phyloP scores from a whole-genome alignment of 768 basidiomycete genomes.

The Amyloporia xantha region DNA sequence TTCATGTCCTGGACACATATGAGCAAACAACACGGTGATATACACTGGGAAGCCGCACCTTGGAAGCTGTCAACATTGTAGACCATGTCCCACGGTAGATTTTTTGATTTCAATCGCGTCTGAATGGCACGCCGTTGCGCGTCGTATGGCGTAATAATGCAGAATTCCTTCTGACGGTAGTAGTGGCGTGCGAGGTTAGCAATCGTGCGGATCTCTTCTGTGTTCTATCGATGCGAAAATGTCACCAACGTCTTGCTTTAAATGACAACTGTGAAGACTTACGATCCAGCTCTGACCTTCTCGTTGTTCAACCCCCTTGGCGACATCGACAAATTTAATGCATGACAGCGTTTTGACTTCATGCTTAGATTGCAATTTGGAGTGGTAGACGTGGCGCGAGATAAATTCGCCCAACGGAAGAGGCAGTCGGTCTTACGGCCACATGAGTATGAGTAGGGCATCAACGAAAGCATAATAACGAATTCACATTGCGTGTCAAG shows the following conservation, averaged over 20 bases:
- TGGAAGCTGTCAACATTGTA: constrained; percentile 54
- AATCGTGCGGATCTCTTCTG: constrained; percentile 32
- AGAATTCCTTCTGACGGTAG: constrained; percentile 32
- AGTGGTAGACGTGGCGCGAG: constrained; percentile 36
- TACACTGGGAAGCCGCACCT: constrained; percentile 27
- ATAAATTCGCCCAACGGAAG: constrained; percentile 41
- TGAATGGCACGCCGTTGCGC: constrained; percentile 42
- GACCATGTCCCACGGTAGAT: constrained; percentile 35
- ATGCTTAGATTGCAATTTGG: constrained; percentile 35
- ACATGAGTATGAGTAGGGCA: too few relatives aligned
- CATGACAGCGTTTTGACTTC: constrained; percentile 27
- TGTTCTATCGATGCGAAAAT: constrained; percentile 31
- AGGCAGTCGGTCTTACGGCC: constrained; percentile 44
- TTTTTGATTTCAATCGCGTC: constrained; percentile 25
- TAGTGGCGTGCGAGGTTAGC: constrained; percentile 37
- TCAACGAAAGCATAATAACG: not conserved
- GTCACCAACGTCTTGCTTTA: not conserved
- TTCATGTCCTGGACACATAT: constrained; percentile 39
- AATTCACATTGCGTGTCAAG: constrained; percentile 41
- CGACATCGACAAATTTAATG: constrained; percentile 39
- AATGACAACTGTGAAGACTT: not conserved
- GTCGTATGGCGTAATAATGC: constrained; percentile 50
- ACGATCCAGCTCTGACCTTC: constrained; percentile 42
- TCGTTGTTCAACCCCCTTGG: constrained; percentile 30
- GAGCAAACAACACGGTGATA: not conserved